These are phyloP conservation scores for Phlyctochytrium planicorne DNA, from an alignment of 192 early-diverging fungal genomes.

Conservation along the genomic window DNA sequence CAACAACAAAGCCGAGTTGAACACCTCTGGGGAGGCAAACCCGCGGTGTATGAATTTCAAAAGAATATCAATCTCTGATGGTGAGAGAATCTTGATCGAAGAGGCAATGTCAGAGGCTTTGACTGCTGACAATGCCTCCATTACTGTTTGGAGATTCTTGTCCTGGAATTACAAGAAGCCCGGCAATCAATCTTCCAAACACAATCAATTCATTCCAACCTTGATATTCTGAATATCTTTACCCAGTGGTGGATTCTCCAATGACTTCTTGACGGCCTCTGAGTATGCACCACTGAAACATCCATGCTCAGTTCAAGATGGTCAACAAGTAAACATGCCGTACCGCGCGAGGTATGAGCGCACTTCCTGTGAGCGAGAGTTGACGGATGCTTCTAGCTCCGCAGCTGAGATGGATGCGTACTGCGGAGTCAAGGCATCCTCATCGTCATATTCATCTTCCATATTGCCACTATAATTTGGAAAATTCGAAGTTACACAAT, in stretches of 20 bases:
- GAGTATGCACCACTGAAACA: neutral
- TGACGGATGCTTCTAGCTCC: neutral
- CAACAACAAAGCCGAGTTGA: conserved; percentile 80
- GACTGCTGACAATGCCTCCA: conserved; percentile 76
- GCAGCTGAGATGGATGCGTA: neutral
- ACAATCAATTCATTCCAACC: conserved; percentile 6
- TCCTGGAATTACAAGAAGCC: conserved; percentile 59
- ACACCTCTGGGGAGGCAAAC: conserved; percentile 78
- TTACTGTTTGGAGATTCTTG: conserved; percentile 72
- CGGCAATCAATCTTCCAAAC: neutral
- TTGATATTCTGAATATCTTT: conserved; percentile 30
- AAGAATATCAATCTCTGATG: conserved; percentile 72
- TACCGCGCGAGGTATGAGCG: neutral
- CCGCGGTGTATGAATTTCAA: conserved; percentile 94
- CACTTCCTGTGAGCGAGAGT: neutral
- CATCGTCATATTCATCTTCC: neutral
- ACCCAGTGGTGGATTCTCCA: conserved; percentile 43
- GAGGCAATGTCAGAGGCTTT: conserved; percentile 66
- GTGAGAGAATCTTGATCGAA: conserved; percentile 58
- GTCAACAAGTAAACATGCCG: neutral
- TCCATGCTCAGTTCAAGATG: neutral
- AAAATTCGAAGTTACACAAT: neutral
- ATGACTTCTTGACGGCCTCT: conserved; percentile 20
- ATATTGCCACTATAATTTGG: neutral
- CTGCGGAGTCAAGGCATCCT: neutral